phyloP scores from a whole-genome alignment of 805 yeast species.

The Debaryomyces castellii region DNA sequence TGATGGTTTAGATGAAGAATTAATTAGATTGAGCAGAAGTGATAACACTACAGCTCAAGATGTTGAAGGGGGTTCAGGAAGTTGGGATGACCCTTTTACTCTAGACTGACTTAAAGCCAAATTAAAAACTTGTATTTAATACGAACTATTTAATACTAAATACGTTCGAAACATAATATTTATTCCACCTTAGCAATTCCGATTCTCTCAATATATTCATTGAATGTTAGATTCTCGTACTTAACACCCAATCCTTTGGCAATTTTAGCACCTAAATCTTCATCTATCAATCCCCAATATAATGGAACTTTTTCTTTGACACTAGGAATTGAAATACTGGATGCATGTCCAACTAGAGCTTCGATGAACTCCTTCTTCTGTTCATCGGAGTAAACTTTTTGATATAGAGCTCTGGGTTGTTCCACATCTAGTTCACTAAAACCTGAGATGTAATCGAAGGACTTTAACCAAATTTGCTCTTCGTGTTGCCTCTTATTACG shows the following conservation, averaged over 20 bases:
- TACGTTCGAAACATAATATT: not conserved
- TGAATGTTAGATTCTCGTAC: conserved; percentile 30
- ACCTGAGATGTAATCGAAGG: conserved; percentile 39
- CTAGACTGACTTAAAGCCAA: conserved; percentile 21
- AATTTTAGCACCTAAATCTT: conserved; percentile 37
- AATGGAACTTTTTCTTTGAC: conserved; percentile 39
- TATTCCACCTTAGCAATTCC: conserved; percentile 14
- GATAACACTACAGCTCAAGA: not conserved
- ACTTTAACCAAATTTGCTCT: conserved; percentile 32
- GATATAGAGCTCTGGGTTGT: conserved; percentile 46
- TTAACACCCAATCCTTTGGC: conserved; percentile 43
- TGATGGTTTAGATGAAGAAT: conserved; percentile 31
- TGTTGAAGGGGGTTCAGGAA: conserved; percentile 26
- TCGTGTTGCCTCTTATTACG: conserved; percentile 34
- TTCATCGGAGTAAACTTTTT: conserved; percentile 33
- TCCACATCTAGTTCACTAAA: conserved; percentile 44
- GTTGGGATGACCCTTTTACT: conserved; percentile 41
- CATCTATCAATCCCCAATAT: conserved; percentile 42
- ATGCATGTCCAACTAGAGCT: conserved; percentile 41
- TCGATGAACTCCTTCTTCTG: conserved; percentile 32
- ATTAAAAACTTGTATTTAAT: not conserved
- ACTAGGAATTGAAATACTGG: conserved; percentile 22
- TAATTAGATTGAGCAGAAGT: conserved; percentile 16
- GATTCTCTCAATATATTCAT: conserved; percentile 29
- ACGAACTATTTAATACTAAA: not conserved